Evolutionary conservation across 2,329 filamentous ascomycete species (phyloP).

Genomic region (Coniochaeta sp.): DNA sequence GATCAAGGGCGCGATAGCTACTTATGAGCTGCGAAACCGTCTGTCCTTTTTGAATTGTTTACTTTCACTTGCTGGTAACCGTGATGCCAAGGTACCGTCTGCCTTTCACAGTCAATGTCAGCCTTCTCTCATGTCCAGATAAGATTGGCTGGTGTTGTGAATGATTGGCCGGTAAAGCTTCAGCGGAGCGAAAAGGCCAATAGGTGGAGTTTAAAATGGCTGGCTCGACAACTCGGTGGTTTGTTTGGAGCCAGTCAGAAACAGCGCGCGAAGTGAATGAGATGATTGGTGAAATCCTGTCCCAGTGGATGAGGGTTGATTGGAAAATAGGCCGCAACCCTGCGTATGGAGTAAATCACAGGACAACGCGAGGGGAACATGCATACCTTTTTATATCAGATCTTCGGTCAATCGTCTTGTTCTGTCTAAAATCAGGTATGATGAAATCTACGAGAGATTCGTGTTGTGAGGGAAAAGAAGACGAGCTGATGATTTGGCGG

Average conservation of each 20-base stretch:
- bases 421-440: not conserved
- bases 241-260: constrained; percentile 19
- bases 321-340: constrained; percentile 6
- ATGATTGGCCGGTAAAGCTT: constrained; percentile 20
- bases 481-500: constrained; percentile 21
- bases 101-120: too few species aligned
- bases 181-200: constrained; percentile 17
- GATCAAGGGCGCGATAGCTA: not conserved
- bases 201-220: constrained; percentile 22
- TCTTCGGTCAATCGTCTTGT: not conserved
- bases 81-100: not conserved
- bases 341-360: constrained; percentile 1
- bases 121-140: constrained; percentile 2
- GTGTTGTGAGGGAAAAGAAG: constrained; percentile 4
- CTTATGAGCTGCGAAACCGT: not conserved
- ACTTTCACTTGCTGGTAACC: constrained; percentile 4
- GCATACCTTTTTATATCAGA: constrained; percentile 12
- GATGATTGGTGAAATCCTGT: constrained; percentile 21
- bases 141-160: too few species aligned
- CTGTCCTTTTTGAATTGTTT: constrained; percentile 7
- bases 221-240: constrained; percentile 16
- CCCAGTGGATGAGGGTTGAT: constrained; percentile 19
- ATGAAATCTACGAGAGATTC: not conserved
- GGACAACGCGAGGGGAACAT: not conserved
- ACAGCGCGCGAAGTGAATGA: constrained; percentile 18